These are phyloP conservation scores for Colletotrichum karsti DNA, from an alignment of 2,329 filamentous ascomycete species.

Conservation along the genomic window DNA sequence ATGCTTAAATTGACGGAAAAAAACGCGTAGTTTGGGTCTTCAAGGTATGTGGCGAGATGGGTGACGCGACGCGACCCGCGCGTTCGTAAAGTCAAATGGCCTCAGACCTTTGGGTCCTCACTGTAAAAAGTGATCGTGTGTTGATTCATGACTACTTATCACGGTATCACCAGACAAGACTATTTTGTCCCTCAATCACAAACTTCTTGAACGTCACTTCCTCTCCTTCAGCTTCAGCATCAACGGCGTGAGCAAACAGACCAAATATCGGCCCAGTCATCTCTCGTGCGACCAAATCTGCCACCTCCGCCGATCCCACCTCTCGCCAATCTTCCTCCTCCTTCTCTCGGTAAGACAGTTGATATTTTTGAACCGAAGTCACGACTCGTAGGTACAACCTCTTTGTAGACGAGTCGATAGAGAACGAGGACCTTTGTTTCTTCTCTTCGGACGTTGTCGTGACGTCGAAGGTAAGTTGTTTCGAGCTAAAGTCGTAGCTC, in stretches of 20 bases:
- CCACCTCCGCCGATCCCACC: constrained; percentile 31
- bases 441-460: not conserved
- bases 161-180: not conserved
- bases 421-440: not conserved
- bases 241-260: constrained; percentile 31
- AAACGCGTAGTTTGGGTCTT: no score
- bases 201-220: not conserved
- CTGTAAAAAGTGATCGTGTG: no score
- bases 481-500: not conserved
- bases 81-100: no score
- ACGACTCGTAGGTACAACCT: not conserved
- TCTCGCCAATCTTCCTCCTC: not conserved
- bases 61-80: no score
- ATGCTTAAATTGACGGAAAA: no score
- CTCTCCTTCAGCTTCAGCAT: not conserved
- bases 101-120: no score
- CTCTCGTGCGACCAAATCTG: constrained; percentile 40
- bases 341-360: not conserved
- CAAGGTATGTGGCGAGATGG: no score
- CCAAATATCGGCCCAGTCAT: constrained; percentile 44
- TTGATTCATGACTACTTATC: not conserved
- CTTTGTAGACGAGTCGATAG: not conserved
- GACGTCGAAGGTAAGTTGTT: not conserved
- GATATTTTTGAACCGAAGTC: not conserved
- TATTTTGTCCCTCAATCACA: not conserved